A percentile compares a stretch with the other conserved stretches of the same genome.
Conservation (phyloP, 495 filamentous ascomycete genomes). For the Xylaria cubensis region DNA sequence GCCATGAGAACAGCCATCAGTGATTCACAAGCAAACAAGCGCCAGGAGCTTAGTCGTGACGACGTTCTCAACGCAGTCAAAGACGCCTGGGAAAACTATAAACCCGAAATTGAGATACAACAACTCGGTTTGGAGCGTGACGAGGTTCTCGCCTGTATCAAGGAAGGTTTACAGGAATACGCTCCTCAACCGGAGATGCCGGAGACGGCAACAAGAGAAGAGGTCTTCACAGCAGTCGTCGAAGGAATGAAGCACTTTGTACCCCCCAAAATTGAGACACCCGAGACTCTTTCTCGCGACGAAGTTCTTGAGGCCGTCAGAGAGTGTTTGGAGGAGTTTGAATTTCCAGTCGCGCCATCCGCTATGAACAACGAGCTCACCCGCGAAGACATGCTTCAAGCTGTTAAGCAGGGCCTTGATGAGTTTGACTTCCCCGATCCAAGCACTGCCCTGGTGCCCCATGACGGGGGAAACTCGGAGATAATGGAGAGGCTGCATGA, state of each 20-base stretch:
- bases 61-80: conserved; percentile 84
- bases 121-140: conserved; percentile 88
- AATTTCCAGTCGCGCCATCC: conserved; percentile 62
- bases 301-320: conserved; percentile 78
- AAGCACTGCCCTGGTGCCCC: conserved; percentile 44
- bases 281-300: conserved; percentile 72
- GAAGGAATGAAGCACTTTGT: conserved; percentile 79
- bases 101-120: conserved; percentile 87
- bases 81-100: conserved; percentile 89
- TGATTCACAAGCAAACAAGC: conserved; percentile 63
- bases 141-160: conserved; percentile 82
- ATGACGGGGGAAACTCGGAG: conserved; percentile 55
- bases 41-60: conserved; percentile 62
- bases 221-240: conserved; percentile 81
- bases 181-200: conserved; percentile 57
- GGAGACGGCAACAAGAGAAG: conserved; percentile 69
- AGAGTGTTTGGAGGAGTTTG: conserved; percentile 78
- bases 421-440: conserved; percentile 52
- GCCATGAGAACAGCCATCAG: conserved; percentile 78
- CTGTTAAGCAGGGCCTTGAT: conserved; percentile 60
- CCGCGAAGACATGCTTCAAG: conserved; percentile 59
- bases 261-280: conserved; percentile 70
- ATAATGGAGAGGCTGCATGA: conserved; percentile 77
- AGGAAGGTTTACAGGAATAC: conserved; percentile 82
- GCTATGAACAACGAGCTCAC: conserved; percentile 53